Conservation (phyloP, 2,329 filamentous ascomycete genomes). For the Byssoonygena ceratinophila region DNA sequence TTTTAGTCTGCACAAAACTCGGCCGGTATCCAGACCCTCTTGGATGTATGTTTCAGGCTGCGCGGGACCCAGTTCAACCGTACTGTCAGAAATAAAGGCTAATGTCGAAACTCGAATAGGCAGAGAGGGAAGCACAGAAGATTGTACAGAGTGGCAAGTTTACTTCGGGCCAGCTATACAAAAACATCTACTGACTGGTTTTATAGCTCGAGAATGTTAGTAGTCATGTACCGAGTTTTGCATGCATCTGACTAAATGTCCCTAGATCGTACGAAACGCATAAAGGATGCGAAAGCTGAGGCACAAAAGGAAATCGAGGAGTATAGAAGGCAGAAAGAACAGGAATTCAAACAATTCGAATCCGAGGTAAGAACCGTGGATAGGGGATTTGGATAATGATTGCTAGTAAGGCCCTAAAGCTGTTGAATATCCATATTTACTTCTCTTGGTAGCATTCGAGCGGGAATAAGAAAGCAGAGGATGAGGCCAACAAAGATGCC, state of each 20-base stretch:
- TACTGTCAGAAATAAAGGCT: not conserved
- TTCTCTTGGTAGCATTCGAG: conserved; percentile 62
- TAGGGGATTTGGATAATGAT: no score
- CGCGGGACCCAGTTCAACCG: not conserved
- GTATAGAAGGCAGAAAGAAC: conserved; percentile 80
- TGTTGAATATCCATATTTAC: not conserved
- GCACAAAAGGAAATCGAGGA: conserved; percentile 96
- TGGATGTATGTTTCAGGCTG: conserved; percentile 63
- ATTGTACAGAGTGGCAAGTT: conserved; percentile 87
- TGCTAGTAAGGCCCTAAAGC: no score
- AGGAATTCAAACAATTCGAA: conserved; percentile 92
- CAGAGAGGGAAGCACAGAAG: conserved; percentile 96
- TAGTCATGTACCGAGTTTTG: conserved; percentile 15
- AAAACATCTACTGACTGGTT: conserved; percentile 8
- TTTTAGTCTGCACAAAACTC: conserved; percentile 80
- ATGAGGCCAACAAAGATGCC: conserved; percentile 68
- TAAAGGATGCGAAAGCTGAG: conserved; percentile 91
- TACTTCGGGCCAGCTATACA: not conserved
- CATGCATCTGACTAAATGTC: not conserved
- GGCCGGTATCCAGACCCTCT: conserved; percentile 92
- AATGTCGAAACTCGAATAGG: conserved; percentile 43
- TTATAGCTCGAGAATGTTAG: conserved; percentile 74
- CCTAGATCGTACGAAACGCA: conserved; percentile 86
- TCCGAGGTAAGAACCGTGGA: conserved; percentile 50
- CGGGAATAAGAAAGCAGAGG: conserved; percentile 75